Evolutionary conservation across 1,139 yeast genomes (phyloP).

Genomic region (Magnusiomyces fungicola): DNA sequence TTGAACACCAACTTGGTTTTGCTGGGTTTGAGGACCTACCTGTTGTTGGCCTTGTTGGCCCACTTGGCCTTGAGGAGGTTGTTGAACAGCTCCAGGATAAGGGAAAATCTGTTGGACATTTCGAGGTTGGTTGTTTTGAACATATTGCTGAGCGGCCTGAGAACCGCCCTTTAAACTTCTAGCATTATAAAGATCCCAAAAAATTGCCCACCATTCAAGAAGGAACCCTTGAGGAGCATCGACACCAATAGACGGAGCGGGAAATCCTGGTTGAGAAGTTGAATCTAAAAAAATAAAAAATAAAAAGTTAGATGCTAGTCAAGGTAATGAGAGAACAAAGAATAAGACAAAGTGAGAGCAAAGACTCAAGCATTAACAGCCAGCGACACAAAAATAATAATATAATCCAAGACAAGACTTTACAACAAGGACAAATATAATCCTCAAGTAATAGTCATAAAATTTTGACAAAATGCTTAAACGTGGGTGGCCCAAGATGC

Average conservation of each 20-base stretch:
- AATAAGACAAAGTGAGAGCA: background rate
- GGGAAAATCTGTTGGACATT: conserved; percentile 15
- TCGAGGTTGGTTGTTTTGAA: conserved; percentile 36
- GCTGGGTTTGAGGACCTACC: conserved; percentile 18
- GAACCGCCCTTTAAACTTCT: conserved; percentile 58
- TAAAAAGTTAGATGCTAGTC: background rate
- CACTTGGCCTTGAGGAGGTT: conserved; percentile 18
- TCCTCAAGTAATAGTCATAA: too few species aligned
- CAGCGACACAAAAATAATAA: too few species aligned
- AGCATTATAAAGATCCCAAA: conserved; percentile 91
- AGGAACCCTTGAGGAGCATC: conserved; percentile 82
- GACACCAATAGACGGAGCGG: conserved; percentile 26
- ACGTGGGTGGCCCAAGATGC: too few species aligned
- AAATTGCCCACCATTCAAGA: conserved; percentile 94
- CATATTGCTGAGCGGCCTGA: conserved; percentile 61
- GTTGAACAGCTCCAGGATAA: conserved; percentile 5
- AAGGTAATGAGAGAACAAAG: background rate
- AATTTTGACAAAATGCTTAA: too few species aligned
- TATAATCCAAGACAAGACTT: too few species aligned
- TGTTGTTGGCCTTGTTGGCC: conserved; percentile 20
- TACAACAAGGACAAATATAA: too few species aligned
- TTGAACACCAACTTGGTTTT: background rate
- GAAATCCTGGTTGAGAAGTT: background rate
- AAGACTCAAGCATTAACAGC: too few species aligned
- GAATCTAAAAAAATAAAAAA: background rate